A percentile compares a stretch with the other conserved stretches of the same genome.
Evolutionary conservation across 345 rosid genomes (phyloP).

Genomic region (Bretschneidera sinensis): DNA sequence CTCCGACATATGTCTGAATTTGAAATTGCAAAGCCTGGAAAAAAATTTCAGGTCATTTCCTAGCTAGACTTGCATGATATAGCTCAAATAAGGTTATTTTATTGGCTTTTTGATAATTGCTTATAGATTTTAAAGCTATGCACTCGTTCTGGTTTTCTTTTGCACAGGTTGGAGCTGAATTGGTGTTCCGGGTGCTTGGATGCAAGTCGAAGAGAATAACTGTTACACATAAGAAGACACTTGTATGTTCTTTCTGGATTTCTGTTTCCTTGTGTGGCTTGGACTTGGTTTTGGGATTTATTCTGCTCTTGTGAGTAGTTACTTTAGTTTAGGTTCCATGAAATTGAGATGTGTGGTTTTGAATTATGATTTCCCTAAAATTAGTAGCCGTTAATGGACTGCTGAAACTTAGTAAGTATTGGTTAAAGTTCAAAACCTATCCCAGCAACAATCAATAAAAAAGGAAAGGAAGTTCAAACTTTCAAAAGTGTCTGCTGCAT

Average conservation of each 20-base stretch:
- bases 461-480: too few relatives aligned
- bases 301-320: constrained; percentile 4
- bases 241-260: constrained; percentile 47
- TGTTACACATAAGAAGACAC: constrained; percentile 90
- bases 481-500: too few relatives aligned
- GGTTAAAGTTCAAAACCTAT: neutral
- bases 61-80: neutral
- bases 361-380: neutral
- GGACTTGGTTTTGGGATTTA: constrained; percentile 8
- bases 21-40: constrained; percentile 79
- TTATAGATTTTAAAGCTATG: constrained; percentile 14
- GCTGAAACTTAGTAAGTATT: neutral
- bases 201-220: constrained; percentile 95
- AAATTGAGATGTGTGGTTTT: neutral
- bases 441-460: too few relatives aligned
- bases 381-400: neutral
- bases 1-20: constrained; percentile 92
- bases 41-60: constrained; percentile 74
- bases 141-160: constrained; percentile 15
- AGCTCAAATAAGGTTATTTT: neutral
- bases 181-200: constrained; percentile 88
- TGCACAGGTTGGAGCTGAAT: constrained; percentile 81
- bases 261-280: constrained; percentile 1
- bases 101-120: constrained; percentile 12
- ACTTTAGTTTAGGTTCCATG: neutral